A percentile compares a stretch with the other conserved stretches of the same genome.
phyloP scores from a whole-genome alignment of 257 asterid species.

The Penstemon barbatus region DNA sequence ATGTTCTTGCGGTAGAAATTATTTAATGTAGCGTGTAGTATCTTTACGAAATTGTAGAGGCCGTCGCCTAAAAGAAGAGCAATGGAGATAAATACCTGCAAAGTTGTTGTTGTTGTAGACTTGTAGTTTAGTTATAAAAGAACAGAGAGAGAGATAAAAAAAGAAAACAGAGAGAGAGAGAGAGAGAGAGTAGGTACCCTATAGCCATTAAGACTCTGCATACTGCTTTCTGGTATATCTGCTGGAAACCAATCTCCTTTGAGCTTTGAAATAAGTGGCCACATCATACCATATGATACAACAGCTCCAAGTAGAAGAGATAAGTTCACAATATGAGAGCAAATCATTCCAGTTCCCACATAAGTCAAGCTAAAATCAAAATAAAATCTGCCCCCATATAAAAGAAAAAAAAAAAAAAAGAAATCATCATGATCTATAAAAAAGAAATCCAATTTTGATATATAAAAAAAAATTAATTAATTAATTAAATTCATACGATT shows the following conservation, averaged over 20 bases:
- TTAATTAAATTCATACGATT: conserved; percentile 49
- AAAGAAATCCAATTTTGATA: not conserved
- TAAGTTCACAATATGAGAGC: conserved; percentile 81
- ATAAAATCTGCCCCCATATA: conserved; percentile 54
- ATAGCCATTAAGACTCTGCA: conserved; percentile 84
- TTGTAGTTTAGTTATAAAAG: not conserved
- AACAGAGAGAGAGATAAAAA: not conserved
- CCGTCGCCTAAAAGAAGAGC: conserved; percentile 91
- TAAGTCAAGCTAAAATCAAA: conserved; percentile 89
- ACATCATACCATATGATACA: conserved; percentile 81
- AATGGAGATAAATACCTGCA: conserved; percentile 75
- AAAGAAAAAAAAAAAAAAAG: not conserved
- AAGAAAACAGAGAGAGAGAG: not conserved
- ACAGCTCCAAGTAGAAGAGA: conserved; percentile 87
- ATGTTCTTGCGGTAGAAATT: conserved; percentile 31
- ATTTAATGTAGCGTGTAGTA: conserved; percentile 42
- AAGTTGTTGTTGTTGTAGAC: not conserved
- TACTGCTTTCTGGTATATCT: conserved; percentile 61
- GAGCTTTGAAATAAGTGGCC: conserved; percentile 64
- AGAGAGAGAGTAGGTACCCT: conserved; percentile 42
- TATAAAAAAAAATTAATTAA: not conserved
- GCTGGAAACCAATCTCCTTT: conserved; percentile 86
- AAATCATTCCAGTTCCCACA: conserved; percentile 94
- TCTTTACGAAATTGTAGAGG: conserved; percentile 70
- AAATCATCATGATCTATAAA: not conserved